Base-by-base conservation (phyloP, 441 rosid genomes). In the Adansonia grandidieri region DNA sequence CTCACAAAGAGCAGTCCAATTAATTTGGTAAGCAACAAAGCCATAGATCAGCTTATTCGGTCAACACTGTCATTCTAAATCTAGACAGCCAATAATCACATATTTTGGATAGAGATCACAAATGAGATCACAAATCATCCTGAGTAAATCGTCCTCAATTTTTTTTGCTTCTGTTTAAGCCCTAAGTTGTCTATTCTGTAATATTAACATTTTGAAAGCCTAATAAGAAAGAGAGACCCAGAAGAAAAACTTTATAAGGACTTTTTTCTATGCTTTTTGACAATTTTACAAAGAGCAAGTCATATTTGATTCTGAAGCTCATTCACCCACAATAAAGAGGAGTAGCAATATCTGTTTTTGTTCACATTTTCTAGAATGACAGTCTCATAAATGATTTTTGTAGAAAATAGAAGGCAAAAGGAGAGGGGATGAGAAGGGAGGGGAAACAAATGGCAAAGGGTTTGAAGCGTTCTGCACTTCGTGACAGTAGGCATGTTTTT, bases 1-100 rank as follows among this genome's bases (percentile, higher is more conserved):
- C 32, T 47, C 73, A 69, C 17, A 68, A 69, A 65, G 13, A 65
- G 70, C 22, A 65, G 48, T 14, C 50, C 50, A 65, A 7, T 7
- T 65, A 32, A 14, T 37, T 20, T 68, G 73, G 57, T 15, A 68
- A 13, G 56, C 13, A 47, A 13, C n/a, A 68, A 11, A 44, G 2
- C 73, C 2, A 45, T 11, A 19, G 54, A 42, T 47, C 73, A 69
- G 54, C 57, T 11, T 9, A 9, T 11, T 19, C 40, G 13, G 42
- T 69, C 50, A 66, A 66, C 22, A 66, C 20, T 66, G 50, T 48
- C 5, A 40, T 65, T 10, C 50, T 66, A 19, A 42, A 66, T 24
- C 17, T 11, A 24, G 8, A 62, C 17, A 24, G 13, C 63, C 28
- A 9, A 62, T 11, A 62, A 28, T 61, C 37, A 10, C 42, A 13